Conservation (phyloP, 139 green algal species). For the Pseudopediastrum boryanum region DNA sequence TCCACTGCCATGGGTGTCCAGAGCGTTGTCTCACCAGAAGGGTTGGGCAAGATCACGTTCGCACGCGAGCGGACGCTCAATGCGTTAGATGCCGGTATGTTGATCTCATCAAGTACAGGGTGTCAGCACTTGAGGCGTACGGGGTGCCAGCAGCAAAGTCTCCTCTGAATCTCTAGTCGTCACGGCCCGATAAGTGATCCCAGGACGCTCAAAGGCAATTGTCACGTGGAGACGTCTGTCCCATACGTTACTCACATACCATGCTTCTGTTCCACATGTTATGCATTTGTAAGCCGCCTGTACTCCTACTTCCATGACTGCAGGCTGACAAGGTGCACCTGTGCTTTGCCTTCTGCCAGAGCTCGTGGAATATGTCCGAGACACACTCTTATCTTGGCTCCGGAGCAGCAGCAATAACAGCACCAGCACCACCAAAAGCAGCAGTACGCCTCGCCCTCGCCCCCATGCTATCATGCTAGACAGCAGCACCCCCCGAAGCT, state of each 20-base stretch:
- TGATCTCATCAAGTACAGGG: background rate
- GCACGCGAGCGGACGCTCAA: slow-evolving; percentile 6
- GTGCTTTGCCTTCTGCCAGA: background rate
- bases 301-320: background rate
- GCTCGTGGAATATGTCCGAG: slow-evolving; percentile 12
- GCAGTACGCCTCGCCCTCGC: no score
- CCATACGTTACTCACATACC: background rate
- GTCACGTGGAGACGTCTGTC: background rate
- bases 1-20: background rate
- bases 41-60: slow-evolving; percentile 20
- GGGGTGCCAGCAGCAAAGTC: background rate
- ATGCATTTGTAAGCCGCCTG: background rate
- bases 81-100: slow-evolving; percentile 15
- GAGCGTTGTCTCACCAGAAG: background rate
- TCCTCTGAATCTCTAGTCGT: no score
- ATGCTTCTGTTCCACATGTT: background rate
- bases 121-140: background rate
- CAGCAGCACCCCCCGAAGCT: background rate
- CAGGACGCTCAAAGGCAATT: no score
- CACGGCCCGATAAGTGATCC: no score
- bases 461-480: slow-evolving; percentile 18
- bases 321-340: background rate
- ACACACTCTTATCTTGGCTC: slow-evolving; percentile 3
- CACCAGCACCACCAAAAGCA: no score
- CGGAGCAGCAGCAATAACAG: background rate